Evolutionary conservation across 495 filamentous ascomycete genomes (phyloP).

Genomic region (Podospora didyma): DNA sequence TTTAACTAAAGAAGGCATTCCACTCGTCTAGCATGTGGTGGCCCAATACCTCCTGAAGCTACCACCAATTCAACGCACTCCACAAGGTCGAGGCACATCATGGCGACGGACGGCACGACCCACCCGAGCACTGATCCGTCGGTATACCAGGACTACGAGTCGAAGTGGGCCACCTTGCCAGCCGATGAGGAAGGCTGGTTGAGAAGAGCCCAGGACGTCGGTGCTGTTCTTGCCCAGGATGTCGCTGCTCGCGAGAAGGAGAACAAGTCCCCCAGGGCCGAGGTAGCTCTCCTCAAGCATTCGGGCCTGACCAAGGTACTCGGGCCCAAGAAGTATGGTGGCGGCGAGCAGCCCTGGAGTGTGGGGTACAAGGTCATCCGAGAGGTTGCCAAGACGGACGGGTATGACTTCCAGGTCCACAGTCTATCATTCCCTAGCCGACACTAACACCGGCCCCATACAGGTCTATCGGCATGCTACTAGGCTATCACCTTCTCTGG

Average conservation of each 20-base stretch:
- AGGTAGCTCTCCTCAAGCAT: conserved; percentile 54
- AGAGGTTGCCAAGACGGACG: conserved; percentile 57
- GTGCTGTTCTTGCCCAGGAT: conserved; percentile 49
- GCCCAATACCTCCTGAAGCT: no score
- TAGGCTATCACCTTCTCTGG: conserved; percentile 62
- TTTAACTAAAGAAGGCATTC: no score
- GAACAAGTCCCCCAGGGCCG: conserved; percentile 53
- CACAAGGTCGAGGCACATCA: not conserved
- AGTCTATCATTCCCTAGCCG: not conserved
- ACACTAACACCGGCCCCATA: not conserved
- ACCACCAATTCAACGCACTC: not conserved
- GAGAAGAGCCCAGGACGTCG: conserved; percentile 47
- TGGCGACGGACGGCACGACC: conserved; percentile 4
- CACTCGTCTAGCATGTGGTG: no score
- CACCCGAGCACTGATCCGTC: conserved; percentile 44
- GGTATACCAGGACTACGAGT: conserved; percentile 45
- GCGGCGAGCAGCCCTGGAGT: conserved; percentile 54
- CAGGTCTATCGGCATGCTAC: conserved; percentile 52
- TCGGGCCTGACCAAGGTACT: conserved; percentile 53
- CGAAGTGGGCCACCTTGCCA: conserved; percentile 45
- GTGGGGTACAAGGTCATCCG: conserved; percentile 54
- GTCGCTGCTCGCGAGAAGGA: conserved; percentile 50
- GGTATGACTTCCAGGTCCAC: conserved; percentile 26
- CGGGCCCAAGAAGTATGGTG: conserved; percentile 52
- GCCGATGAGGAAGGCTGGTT: conserved; percentile 45